Conservation (phyloP, 148 eudicot genomes). For the Rhododendron ferrugineum region DNA sequence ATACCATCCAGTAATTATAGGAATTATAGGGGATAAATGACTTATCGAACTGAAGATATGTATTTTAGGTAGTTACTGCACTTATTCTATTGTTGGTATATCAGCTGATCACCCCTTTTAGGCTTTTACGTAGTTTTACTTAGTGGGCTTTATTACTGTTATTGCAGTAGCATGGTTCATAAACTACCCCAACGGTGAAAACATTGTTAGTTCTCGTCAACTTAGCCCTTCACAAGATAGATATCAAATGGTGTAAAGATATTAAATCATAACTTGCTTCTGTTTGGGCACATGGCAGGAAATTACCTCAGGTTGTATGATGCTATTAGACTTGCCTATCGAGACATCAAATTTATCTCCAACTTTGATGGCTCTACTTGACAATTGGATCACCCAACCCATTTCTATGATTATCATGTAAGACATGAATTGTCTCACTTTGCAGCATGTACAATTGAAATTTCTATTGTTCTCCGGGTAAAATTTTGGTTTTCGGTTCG, state of each 20-base stretch:
- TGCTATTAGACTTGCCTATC: slow-evolving; percentile 65
- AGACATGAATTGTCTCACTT: slow-evolving; percentile 15
- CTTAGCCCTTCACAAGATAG: too few relatives aligned
- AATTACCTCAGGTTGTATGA: slow-evolving; percentile 71
- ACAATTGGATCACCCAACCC: slow-evolving; percentile 76
- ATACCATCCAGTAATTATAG: background rate
- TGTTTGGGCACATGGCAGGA: slow-evolving; percentile 31
- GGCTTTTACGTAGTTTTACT: background rate
- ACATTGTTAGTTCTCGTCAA: too few relatives aligned
- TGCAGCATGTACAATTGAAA: background rate
- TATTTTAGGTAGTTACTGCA: background rate
- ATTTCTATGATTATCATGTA: slow-evolving; percentile 87
- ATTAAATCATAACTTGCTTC: background rate
- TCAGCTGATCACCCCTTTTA: background rate
- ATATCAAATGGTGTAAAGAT: background rate
- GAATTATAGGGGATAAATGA: too few relatives aligned
- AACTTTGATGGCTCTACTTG: slow-evolving; percentile 66
- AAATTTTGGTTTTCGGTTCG: background rate
- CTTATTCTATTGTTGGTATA: background rate
- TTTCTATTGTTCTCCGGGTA: background rate
- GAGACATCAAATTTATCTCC: slow-evolving; percentile 72
- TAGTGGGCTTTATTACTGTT: background rate
- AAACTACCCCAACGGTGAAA: too few relatives aligned
- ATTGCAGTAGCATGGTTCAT: background rate
- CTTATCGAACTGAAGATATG: too few relatives aligned